phyloP scores from a whole-genome alignment of 768 basidiomycete species.

The Coprinopsis cinerea region DNA sequence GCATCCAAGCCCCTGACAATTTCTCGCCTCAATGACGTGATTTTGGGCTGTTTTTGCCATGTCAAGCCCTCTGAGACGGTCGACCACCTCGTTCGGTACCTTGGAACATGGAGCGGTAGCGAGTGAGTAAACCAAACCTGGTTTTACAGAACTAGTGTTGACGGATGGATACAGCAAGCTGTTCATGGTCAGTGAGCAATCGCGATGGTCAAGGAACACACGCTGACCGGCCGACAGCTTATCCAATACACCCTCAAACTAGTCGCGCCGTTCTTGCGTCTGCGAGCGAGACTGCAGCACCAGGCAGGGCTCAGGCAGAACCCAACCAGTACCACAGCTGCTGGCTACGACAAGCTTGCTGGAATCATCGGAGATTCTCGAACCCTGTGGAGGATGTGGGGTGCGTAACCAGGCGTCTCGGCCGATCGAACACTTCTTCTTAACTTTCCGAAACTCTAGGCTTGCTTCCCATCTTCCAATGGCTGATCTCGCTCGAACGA shows the following conservation, averaged over 20 bases:
- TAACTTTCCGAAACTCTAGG: slow-evolving; percentile 46
- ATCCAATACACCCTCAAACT: slow-evolving; percentile 72
- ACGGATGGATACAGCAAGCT: slow-evolving; percentile 48
- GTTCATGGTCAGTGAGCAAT: slow-evolving; percentile 51
- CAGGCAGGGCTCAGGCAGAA: slow-evolving; percentile 50
- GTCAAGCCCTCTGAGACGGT: slow-evolving; percentile 58
- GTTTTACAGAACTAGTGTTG: slow-evolving; percentile 1
- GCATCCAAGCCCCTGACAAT: slow-evolving; percentile 41
- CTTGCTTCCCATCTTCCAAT: slow-evolving; percentile 72
- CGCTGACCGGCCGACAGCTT: slow-evolving; percentile 36
- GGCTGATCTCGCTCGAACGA: slow-evolving; percentile 74
- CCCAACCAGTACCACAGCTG: slow-evolving; percentile 50
- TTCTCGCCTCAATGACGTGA: slow-evolving; percentile 51
- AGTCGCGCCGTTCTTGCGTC: slow-evolving; percentile 55
- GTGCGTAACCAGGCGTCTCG: slow-evolving; percentile 32
- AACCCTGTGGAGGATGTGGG: slow-evolving; percentile 75
- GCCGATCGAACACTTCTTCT: not conserved
- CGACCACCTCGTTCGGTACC: slow-evolving; percentile 67
- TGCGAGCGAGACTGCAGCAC: slow-evolving; percentile 66
- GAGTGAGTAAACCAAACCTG: slow-evolving; percentile 52
- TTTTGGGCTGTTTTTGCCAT: slow-evolving; percentile 57
- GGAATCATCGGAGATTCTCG: slow-evolving; percentile 60
- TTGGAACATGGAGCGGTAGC: slow-evolving; percentile 82
- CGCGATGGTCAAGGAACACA: not conserved
- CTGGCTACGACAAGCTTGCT: slow-evolving; percentile 47